Base-by-base conservation (phyloP, 768 basidiomycete species). In the Favolaschia claudopus region DNA sequence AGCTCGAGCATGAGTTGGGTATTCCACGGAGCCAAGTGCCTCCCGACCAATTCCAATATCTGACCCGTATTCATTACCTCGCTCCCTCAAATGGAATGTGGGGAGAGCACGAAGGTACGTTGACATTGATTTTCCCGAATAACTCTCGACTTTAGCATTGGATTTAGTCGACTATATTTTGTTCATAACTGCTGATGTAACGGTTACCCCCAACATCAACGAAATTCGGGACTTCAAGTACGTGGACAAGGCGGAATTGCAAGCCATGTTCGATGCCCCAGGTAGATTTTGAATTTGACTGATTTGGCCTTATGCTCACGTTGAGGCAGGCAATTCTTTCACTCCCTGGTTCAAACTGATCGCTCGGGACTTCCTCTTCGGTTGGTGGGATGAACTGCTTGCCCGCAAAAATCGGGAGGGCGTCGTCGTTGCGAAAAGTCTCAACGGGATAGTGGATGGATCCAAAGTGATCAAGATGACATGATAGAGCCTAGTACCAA, bases 311-410 rank as follows among this genome's bases (percentile, higher is more conserved):
- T 38, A 28, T 25, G 22, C 53, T 58, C 31, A 50, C 49, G 14
- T 45, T 33, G 20, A 19, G 56, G 8, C 6, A 96, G 94, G 76
- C 55, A 93, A 93, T 72, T 85, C 84, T 2, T 99, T 99, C 74
- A 99, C 97, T 7, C 97, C 97, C 0, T 99, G 97, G 97, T 99
- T 99, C 87, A 93, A 95, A 74, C 87, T 99, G 27, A 99, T 99
- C 69, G 95, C 95, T 2, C 87, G 95, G 4, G 95, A 98, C 72
- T 96, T 96, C 75, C 82, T 99, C 38, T 99, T 96, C 71, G 93
- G 92, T 22, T 99, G 97, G 97, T 99, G 97, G 97, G 95, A 97
- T 69, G 89, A 91, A 60, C 86, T 99, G 38, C 69, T 90, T 61
- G 78, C 77, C 51, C 87, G 91, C 33, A 85, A 79, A 70, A 78